These are phyloP conservation scores for Phytopythium aichiense DNA, from an alignment of 352 stramenopile species.

Conservation along the genomic window DNA sequence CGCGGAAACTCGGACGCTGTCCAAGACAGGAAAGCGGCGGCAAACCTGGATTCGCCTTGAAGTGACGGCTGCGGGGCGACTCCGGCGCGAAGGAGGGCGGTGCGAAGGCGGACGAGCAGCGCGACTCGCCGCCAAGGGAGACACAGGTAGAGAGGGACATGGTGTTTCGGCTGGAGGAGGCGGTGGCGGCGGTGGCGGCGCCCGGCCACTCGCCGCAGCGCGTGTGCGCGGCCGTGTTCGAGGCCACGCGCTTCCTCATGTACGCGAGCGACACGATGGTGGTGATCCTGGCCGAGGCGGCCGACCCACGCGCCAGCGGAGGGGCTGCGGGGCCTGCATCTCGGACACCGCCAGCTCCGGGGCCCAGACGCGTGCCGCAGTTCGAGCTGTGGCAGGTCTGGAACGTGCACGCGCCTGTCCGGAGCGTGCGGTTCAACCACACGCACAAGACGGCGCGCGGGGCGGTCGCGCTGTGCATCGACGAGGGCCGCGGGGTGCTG, in stretches of 20 bases:
- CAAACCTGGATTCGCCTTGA: too few species aligned
- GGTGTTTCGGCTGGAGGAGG: constrained; percentile 44
- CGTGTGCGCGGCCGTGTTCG: constrained; percentile 40
- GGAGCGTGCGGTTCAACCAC: constrained; percentile 54
- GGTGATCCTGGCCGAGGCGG: constrained; percentile 53
- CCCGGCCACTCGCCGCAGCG: constrained; percentile 20
- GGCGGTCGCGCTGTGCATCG: constrained; percentile 54
- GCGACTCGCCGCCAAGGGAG: too few species aligned
- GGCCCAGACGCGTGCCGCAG: constrained; percentile 21
- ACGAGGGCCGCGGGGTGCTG: constrained; percentile 59
- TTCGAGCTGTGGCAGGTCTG: constrained; percentile 77
- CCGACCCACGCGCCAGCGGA: constrained; percentile 10
- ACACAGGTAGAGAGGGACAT: constrained; percentile 13
- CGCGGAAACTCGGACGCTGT: too few species aligned
- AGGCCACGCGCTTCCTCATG: constrained; percentile 54
- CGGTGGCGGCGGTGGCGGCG: constrained; percentile 39
- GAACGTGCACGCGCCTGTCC: constrained; percentile 35
- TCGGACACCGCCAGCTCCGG: constrained; percentile 9
- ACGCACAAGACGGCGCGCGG: constrained; percentile 46
- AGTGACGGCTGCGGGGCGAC: too few species aligned
- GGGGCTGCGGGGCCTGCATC: not conserved
- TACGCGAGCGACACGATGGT: constrained; percentile 52
- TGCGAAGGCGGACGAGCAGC: too few species aligned
- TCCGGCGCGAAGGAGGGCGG: too few species aligned
- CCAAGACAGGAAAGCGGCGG: too few species aligned